Conservation (phyloP, 2,329 filamentous ascomycete species). For the Magnaporthiopsis incrustans region DNA sequence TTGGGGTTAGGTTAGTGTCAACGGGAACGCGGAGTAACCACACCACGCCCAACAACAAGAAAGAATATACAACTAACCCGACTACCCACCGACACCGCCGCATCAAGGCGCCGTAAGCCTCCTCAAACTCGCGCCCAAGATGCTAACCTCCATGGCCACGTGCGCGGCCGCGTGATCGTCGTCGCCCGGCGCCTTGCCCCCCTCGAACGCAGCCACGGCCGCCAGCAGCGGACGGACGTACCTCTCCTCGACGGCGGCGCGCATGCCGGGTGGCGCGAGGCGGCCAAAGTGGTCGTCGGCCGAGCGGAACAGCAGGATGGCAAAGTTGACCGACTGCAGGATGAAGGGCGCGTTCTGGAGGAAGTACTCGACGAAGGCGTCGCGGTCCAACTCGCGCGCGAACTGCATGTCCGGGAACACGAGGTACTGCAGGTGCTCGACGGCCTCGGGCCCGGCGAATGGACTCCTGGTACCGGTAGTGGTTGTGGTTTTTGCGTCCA, state of each 20-base stretch:
- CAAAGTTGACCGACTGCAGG: constrained; percentile 54
- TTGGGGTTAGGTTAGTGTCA: too few relatives aligned
- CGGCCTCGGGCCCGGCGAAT: constrained; percentile 46
- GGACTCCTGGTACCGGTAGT: constrained; percentile 18
- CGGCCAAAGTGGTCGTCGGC: constrained; percentile 25
- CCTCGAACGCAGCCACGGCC: constrained; percentile 24
- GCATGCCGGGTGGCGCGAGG: constrained; percentile 46
- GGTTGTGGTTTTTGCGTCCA: constrained; percentile 14
- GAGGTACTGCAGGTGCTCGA: constrained; percentile 53
- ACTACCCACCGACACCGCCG: not conserved
- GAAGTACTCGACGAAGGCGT: constrained; percentile 43
- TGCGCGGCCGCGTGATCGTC: constrained; percentile 14
- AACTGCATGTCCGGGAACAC: constrained; percentile 50
- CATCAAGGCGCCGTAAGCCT: constrained; percentile 9
- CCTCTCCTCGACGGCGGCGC: constrained; percentile 47
- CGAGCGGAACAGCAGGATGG: constrained; percentile 45
- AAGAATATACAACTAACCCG: not conserved
- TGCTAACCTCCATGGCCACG: constrained; percentile 29
- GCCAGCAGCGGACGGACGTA: constrained; percentile 47
- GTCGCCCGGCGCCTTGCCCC: constrained; percentile 16
- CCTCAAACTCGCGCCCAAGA: constrained; percentile 17
- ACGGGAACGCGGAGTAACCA: not conserved
- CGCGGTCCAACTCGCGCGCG: constrained; percentile 32
- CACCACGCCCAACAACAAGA: not conserved
- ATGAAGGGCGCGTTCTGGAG: constrained; percentile 43